Percentiles rank a stretch among this genome's conserved stretches.
Conservation (phyloP, 1,139 yeast genomes). For the Spathaspora sp. region DNA sequence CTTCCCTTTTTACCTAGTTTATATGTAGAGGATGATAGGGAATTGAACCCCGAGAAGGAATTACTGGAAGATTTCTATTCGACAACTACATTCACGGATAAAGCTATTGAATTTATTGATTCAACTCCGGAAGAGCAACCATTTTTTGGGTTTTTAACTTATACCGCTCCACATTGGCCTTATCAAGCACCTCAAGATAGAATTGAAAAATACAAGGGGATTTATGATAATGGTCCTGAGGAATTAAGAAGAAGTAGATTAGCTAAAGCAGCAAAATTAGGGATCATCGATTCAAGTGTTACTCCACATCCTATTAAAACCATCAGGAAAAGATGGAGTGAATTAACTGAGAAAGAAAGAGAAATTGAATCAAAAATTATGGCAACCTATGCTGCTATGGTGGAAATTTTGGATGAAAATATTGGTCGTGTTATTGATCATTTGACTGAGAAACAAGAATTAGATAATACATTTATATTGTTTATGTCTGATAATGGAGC, state of each 20-base stretch:
- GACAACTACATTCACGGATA: conserved; percentile 45
- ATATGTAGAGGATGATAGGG: conserved; percentile 36
- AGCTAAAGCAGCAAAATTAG: conserved; percentile 38
- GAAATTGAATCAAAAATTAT: conserved; percentile 41
- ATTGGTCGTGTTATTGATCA: conserved; percentile 46
- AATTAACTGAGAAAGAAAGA: conserved; percentile 34
- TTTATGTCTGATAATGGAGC: conserved; percentile 65
- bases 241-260: conserved; percentile 40
- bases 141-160: conserved; percentile 52
- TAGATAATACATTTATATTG: conserved; percentile 52
- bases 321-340: conserved; percentile 41
- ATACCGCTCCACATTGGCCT: conserved; percentile 67
- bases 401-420: conserved; percentile 50
- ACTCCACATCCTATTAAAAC: conserved; percentile 49
- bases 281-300: conserved; percentile 43
- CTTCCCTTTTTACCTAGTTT: conserved; percentile 32
- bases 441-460: conserved; percentile 38
- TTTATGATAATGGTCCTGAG: conserved; percentile 51
- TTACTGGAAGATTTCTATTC: conserved; percentile 51
- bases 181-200: conserved; percentile 52
- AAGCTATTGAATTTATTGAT: conserved; percentile 36
- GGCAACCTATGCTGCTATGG: conserved; percentile 63
- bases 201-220: conserved; percentile 48
- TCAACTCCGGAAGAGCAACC: conserved; percentile 39
- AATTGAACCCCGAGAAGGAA: conserved; percentile 30